Base-by-base conservation (phyloP, 2,329 filamentous ascomycete genomes). In the Akanthomyces dipterigenus region DNA sequence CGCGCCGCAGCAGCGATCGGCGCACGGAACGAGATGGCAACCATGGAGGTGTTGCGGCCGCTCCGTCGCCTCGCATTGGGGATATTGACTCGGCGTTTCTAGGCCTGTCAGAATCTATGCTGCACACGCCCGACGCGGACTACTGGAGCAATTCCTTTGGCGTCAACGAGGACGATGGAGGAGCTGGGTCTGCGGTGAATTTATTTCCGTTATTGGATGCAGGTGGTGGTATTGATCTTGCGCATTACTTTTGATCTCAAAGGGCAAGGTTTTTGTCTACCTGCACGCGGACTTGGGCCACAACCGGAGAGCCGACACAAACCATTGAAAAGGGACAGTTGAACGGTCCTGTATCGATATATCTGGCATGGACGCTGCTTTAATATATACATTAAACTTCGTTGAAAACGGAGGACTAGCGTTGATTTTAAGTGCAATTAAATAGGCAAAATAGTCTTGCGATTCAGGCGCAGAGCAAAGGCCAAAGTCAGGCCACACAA, bases 181-280 rank as follows among this genome's bases (percentile, higher is more conserved):
- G 81, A 57, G 73, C 77, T 64, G 76, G 62, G 68, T 81, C 67
- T 67, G 78, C 63, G 64, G 60, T 83, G 24, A 83, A 83, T 57
- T 60, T 83, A 16, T 83, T 83, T 65, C 77, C 80, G 1, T 63
- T 83, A 51, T 67, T 83, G 40, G 80, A 83, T 42, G 76, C 76
- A 0, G 78, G 80, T 1, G 81, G 81, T 0, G 80, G 81, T 8
- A 83, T 83, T 59, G 80, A 83, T 66, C 69, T 83, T 45, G 79
- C 75, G 8, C 74, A 77, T 63, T 72, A 76, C 62, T 64, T 75
- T 22, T 75, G 24, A 53, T 16, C 6, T 6, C 34, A 28, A 18
- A 24, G 16, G 18, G n/a, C 31, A 11, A 18, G 18, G 14, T 7
- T 34, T 16, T 3, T 9, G 28, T 46, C 6, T 18, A 18, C n/a